Percentiles rank a stretch among this genome's conserved stretches.
These are phyloP conservation scores for Exophiala sp. DNA, from an alignment of 2,329 filamentous ascomycete species.

Conservation along the genomic window DNA sequence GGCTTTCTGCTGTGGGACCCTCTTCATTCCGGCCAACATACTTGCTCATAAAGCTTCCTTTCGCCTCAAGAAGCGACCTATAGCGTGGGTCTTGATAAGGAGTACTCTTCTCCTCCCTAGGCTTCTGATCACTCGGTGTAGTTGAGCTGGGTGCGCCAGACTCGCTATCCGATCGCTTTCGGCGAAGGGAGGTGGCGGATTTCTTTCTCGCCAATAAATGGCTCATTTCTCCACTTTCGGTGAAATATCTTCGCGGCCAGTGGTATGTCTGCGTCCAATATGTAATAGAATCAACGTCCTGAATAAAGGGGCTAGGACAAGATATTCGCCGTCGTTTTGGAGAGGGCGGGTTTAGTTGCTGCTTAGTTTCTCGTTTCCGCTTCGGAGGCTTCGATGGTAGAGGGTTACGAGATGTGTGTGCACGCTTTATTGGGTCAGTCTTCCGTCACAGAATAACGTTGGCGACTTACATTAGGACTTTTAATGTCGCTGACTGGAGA, in stretches of 20 bases:
- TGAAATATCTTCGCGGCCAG: conserved; percentile 32
- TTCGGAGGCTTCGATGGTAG: conserved; percentile 10
- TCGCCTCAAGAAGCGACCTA: too few species aligned
- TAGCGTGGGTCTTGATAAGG: too few species aligned
- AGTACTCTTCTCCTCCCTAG: too few species aligned
- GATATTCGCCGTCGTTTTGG: too few species aligned
- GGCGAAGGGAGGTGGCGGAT: conserved; percentile 21
- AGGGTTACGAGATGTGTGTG: conserved; percentile 7
- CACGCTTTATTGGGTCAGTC: conserved; percentile 9
- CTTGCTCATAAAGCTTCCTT: too few species aligned
- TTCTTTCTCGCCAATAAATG: too few species aligned
- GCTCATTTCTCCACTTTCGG: conserved; percentile 28
- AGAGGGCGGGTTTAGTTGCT: too few species aligned
- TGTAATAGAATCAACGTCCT: conserved; percentile 29
- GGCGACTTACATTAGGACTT: conserved; percentile 10
- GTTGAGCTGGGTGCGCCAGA: conserved; percentile 17
- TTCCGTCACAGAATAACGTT: conserved; percentile 5
- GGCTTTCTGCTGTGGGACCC: too few species aligned
- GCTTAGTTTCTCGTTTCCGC: too few species aligned
- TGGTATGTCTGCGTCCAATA: conserved; percentile 28
- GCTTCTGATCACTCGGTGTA: conserved; percentile 27
- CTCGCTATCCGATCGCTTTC: conserved; percentile 25
- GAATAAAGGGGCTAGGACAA: conserved; percentile 7
- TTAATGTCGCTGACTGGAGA: conserved; percentile 14
- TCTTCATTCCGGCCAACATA: too few species aligned